phyloP scores from a whole-genome alignment of 352 stramenopile species.

The Hyaloperonospora arabidopsidis region DNA sequence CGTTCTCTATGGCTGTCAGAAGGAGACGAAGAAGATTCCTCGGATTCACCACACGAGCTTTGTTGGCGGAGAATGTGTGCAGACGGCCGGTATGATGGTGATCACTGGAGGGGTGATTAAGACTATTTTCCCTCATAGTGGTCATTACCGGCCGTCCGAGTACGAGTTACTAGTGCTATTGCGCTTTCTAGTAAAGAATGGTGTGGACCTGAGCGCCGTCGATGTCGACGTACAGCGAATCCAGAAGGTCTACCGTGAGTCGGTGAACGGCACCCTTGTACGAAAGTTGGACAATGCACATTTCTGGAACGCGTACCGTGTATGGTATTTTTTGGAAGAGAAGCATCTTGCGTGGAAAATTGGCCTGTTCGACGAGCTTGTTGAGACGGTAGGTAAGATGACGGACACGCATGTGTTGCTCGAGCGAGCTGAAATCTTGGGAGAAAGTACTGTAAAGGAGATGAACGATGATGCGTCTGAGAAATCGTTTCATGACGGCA shows the following conservation, averaged over 20 bases:
- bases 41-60: constrained; percentile 98
- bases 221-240: constrained; percentile 94
- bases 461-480: constrained; percentile 25
- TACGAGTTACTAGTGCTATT: constrained; percentile 91
- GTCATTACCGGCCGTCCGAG: constrained; percentile 94
- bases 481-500: constrained; percentile 25
- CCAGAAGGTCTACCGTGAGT: constrained; percentile 89
- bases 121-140: constrained; percentile 94
- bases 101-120: constrained; percentile 87
- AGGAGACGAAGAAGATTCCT: constrained; percentile 89
- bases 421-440: constrained; percentile 34
- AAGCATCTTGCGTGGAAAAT: constrained; percentile 76
- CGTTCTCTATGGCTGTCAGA: constrained; percentile 90
- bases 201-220: constrained; percentile 86
- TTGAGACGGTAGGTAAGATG: constrained; percentile 56
- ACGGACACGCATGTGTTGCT: constrained; percentile 32
- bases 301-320: constrained; percentile 72
- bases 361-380: constrained; percentile 70
- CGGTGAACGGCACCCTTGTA: constrained; percentile 61
- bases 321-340: constrained; percentile 65
- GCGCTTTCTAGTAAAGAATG: constrained; percentile 87
- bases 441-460: constrained; percentile 44
- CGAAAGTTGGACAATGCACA: constrained; percentile 80
- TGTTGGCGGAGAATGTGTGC: constrained; percentile 93
- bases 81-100: constrained; percentile 95